These are phyloP conservation scores for Diaporthe longicolla DNA, from an alignment of 2,329 filamentous ascomycete genomes.

Conservation along the genomic window DNA sequence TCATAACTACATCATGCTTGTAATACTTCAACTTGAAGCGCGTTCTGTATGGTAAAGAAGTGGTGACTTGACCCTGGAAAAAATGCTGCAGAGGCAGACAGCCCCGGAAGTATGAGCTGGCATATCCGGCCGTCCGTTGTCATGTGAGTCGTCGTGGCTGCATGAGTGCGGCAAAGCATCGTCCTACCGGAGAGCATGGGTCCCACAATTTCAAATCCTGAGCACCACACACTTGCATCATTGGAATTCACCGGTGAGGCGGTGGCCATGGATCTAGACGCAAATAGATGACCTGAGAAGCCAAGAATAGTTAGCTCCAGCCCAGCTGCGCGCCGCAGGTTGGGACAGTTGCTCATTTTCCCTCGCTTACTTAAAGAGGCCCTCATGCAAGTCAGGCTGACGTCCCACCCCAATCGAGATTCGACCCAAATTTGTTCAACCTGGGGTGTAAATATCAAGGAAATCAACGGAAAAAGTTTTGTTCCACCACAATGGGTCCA, in stretches of 20 bases:
- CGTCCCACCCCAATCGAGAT: not conserved
- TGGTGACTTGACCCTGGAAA: not conserved
- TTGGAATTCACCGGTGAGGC: slow-evolving; percentile 14
- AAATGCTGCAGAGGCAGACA: not conserved
- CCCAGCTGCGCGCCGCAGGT: not conserved
- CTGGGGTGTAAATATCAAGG: not conserved
- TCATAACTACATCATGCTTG: no score
- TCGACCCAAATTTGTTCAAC: not conserved
- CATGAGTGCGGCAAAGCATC: slow-evolving; percentile 32
- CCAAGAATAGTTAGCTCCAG: slow-evolving; percentile 8
- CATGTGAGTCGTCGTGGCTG: slow-evolving; percentile 34
- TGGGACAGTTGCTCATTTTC: not conserved
- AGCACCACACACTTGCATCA: slow-evolving; percentile 28
- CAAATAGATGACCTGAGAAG: not conserved
- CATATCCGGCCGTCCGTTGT: slow-evolving; percentile 17
- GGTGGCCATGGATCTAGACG: slow-evolving; percentile 4
- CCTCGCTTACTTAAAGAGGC: not conserved
- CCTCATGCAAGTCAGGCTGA: not conserved
- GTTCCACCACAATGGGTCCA: not conserved
- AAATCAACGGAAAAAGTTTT: not conserved
- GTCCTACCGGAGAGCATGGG: not conserved
- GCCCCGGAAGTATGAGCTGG: slow-evolving; percentile 2
- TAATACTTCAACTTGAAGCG: not conserved
- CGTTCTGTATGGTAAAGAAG: not conserved
- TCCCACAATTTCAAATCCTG: slow-evolving; percentile 33